Evolutionary conservation across 176 grass and related monocot genomes (phyloP), one percentile per base, ranked within the genome.

Genomic region (Poa pratensis): DNA sequence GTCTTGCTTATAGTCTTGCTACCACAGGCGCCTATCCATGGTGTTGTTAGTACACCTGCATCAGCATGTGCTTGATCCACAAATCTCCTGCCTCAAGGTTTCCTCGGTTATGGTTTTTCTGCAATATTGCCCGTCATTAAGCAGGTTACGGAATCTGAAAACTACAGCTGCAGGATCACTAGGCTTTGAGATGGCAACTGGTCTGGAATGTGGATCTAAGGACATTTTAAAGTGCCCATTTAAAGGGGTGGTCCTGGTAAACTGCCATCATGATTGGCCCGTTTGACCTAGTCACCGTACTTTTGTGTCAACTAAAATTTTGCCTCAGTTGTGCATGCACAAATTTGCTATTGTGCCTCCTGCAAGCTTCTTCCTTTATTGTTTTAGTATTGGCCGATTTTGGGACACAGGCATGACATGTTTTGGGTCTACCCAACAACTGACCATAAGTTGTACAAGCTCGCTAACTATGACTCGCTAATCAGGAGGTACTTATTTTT

Each of bases 171-270:
- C 51, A 19, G 51, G 50, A 19, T 54, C 17, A 19, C 51, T 54
- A 51, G 49, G 3, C 15, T 51, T 65, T 34, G 27, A 32, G 62
- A 68, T 51, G 26, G 20, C 11, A 75, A 75, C 30, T 87, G 69
- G 75, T 87, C 54, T 49, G 51, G 69, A 75, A 75, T 75, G 23
- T 82, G 52, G 51, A 70, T 81, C 60, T 76, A 61, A 89, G 81
- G 50, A 22, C 35, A 78, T 75, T 70, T 81, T 49, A 59, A 83
- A 75, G 50, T 69, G 57, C 50, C 75, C 40, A 83, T 80, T 80
- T 50, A 87, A 90, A 90, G 75, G 80, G 62, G 85, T 87, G 85
- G 85, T 87, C 89, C 89, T 84, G 80, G 76, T 75, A 65, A 78
- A 67, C 58, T 75, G 16, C n/a, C 37, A 75, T 37, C 58, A 79